Evolutionary conservation across 768 basidiomycete species (phyloP).

Genomic region (Pleurotus salmoneostramineus): DNA sequence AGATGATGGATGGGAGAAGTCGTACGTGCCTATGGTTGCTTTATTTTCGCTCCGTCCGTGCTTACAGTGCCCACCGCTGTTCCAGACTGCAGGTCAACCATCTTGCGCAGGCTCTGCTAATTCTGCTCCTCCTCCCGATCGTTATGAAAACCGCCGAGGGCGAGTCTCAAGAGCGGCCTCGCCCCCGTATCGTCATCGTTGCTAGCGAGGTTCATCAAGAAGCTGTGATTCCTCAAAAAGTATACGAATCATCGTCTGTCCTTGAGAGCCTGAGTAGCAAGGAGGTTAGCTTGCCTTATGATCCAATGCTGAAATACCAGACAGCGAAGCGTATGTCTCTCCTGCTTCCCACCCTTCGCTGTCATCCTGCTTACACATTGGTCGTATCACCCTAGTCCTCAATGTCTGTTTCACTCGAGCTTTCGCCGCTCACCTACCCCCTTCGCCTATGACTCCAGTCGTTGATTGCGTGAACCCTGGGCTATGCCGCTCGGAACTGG

Average conservation of each 20-base stretch:
- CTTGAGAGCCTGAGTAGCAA: constrained; percentile 11
- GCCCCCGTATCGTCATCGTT: constrained; percentile 37
- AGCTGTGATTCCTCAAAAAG: constrained; percentile 17
- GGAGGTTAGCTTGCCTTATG: constrained; percentile 16
- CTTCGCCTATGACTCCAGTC: constrained; percentile 21
- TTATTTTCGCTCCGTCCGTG: not conserved
- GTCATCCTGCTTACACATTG: not conserved
- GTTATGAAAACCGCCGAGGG: constrained; percentile 28
- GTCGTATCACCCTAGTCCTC: constrained; percentile 24
- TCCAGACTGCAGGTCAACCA: constrained; percentile 45
- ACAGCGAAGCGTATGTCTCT: constrained; percentile 29
- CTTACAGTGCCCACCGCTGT: not conserved
- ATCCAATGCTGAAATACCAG: constrained; percentile 18
- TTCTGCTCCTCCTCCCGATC: constrained; percentile 37
- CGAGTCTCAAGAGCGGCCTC: constrained; percentile 20
- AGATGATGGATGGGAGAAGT: constrained; percentile 42
- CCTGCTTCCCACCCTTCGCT: not conserved
- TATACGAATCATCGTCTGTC: not conserved
- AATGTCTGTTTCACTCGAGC: constrained; percentile 35
- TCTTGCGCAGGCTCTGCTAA: constrained; percentile 35
- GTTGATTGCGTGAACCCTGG: constrained; percentile 38
- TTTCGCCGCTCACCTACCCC: constrained; percentile 24
- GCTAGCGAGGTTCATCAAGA: constrained; percentile 37
- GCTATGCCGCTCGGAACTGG: constrained; percentile 33
- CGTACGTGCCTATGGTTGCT: constrained; percentile 21